Evolutionary conservation across 345 rosid genomes (phyloP).

Genomic region (Brassica carinata): DNA sequence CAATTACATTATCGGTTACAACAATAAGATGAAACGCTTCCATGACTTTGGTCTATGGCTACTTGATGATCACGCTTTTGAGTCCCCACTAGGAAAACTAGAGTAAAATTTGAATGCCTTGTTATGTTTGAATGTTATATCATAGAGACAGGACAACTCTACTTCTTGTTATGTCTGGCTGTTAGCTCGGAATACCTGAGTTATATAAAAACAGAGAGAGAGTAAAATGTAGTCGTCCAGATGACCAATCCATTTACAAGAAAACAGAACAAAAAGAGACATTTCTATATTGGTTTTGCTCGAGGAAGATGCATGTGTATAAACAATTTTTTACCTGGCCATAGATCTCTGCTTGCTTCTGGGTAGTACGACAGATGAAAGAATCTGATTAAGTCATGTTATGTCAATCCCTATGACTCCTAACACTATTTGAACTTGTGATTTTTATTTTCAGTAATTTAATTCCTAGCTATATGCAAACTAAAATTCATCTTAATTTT

Average conservation of each 20-base stretch:
- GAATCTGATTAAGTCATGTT: conserved; percentile 45
- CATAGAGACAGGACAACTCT: background rate
- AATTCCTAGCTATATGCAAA: too few species aligned
- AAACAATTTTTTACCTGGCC: conserved; percentile 1
- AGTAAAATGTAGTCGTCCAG: conserved; percentile 75
- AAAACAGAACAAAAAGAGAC: background rate
- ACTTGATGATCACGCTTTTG: background rate
- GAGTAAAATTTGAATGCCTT: background rate
- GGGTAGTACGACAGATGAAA: conserved; percentile 80
- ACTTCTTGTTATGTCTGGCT: background rate
- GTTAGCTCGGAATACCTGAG: background rate
- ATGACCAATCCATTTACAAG: conserved; percentile 61
- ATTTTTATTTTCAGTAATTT: too few species aligned
- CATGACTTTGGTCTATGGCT: background rate
- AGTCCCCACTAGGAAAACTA: background rate
- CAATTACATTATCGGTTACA: background rate
- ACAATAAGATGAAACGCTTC: background rate
- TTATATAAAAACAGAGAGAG: too few species aligned
- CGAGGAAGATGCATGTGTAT: conserved; percentile 2
- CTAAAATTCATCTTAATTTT: too few species aligned
- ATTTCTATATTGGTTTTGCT: background rate
- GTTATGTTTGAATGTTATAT: background rate
- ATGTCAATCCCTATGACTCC: background rate
- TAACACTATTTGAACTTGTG: too few species aligned
- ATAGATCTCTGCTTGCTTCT: conserved; percentile 62